A percentile compares a stretch with the other conserved stretches of the same genome.
phyloP scores from a whole-genome alignment of 495 filamentous ascomycete species.

The Talaromyces stipitatus region DNA sequence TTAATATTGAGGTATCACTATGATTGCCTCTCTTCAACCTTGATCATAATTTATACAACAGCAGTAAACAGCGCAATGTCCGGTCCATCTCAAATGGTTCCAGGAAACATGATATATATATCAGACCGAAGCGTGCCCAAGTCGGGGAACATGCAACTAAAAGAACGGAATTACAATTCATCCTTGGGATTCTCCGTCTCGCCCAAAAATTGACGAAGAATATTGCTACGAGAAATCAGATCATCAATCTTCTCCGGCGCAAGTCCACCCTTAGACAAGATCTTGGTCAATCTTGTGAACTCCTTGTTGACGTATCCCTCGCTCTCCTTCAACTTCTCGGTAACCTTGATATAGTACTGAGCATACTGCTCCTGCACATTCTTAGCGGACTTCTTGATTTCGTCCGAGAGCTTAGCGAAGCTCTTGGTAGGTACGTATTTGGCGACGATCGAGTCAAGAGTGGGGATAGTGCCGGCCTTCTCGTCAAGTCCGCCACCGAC shows the following conservation, averaged over 20 bases:
- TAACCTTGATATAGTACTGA: slow-evolving; percentile 89
- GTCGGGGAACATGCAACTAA: too few relatives aligned
- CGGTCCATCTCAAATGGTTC: neutral
- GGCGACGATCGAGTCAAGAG: slow-evolving; percentile 63
- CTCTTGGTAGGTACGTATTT: slow-evolving; percentile 50
- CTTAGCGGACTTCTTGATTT: slow-evolving; percentile 63
- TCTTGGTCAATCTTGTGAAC: slow-evolving; percentile 65
- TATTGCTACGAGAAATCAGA: slow-evolving; percentile 77
- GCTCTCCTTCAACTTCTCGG: slow-evolving; percentile 73
- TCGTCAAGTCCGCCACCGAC: slow-evolving; percentile 74
- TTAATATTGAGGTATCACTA: neutral
- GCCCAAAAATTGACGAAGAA: slow-evolving; percentile 68
- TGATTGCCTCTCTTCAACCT: neutral
- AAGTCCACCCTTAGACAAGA: slow-evolving; percentile 79
- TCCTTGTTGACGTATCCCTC: slow-evolving; percentile 80
- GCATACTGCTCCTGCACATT: slow-evolving; percentile 72
- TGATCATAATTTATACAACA: neutral
- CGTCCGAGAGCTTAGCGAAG: slow-evolving; percentile 50
- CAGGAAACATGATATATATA: neutral
- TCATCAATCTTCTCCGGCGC: slow-evolving; percentile 86
- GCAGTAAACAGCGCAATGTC: neutral
- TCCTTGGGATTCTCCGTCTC: slow-evolving; percentile 44
- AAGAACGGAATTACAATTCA: slow-evolving; percentile 57
- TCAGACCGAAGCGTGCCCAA: neutral
- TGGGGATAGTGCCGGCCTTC: slow-evolving; percentile 72